These are phyloP conservation scores for Chaetomium sp. DNA, from an alignment of 2,329 filamentous ascomycete genomes.

Conservation along the genomic window DNA sequence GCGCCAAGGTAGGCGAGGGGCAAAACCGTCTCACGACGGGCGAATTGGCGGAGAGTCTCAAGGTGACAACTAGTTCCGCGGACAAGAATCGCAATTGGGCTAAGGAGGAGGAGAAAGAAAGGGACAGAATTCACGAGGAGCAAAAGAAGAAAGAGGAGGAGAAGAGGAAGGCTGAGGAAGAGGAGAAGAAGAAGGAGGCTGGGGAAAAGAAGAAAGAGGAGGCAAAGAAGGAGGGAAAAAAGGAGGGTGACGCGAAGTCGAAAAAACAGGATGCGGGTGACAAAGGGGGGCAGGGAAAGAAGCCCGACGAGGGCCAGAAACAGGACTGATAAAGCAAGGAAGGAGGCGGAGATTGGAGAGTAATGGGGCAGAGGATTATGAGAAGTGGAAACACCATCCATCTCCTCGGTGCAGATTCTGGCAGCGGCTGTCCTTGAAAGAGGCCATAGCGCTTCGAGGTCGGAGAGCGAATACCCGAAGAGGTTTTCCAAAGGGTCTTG, in stretches of 20 bases:
- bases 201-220: constrained; percentile 31
- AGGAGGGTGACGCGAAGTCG: constrained; percentile 41
- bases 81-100: constrained; percentile 49
- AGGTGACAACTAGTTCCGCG: constrained; percentile 39
- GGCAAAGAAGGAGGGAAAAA: constrained; percentile 21
- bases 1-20: constrained; percentile 68
- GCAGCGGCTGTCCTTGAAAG: not conserved
- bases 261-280: not conserved
- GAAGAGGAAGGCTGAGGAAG: constrained; percentile 40
- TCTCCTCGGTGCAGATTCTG: too few relatives aligned
- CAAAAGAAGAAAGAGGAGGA: constrained; percentile 46
- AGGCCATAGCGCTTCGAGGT: not conserved
- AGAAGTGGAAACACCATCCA: too few relatives aligned
- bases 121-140: constrained; percentile 42
- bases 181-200: constrained; percentile 43
- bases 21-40: constrained; percentile 39
- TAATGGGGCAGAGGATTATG: not conserved
- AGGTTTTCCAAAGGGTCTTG: not conserved
- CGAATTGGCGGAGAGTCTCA: constrained; percentile 46
- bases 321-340: constrained; percentile 8
- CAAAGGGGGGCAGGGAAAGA: not conserved
- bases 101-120: constrained; percentile 49
- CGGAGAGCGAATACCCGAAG: not conserved
- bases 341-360: not conserved
- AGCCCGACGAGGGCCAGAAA: not conserved